A percentile compares a stretch with the other conserved stretches of the same genome.
phyloP scores from a whole-genome alignment of 352 stramenopile genomes.

The Phytophthora sansomeana region DNA sequence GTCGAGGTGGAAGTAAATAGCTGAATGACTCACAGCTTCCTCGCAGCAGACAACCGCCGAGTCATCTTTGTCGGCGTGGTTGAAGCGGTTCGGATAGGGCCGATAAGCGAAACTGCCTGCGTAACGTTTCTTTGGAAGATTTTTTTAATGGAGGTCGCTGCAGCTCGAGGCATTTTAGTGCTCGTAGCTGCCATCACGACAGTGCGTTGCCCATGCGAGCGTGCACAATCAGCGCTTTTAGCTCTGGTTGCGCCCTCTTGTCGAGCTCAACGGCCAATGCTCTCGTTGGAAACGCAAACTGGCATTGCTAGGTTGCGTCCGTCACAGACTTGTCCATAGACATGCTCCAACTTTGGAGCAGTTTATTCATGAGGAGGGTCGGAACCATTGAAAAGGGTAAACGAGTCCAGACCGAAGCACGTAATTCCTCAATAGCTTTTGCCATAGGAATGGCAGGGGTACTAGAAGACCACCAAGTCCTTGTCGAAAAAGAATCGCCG shows the following conservation, averaged over 20 bases:
- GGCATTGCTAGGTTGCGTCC: too few relatives aligned
- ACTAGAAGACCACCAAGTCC: background rate
- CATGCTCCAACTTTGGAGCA: too few relatives aligned
- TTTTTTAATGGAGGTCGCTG: conserved; percentile 17
- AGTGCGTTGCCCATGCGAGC: background rate
- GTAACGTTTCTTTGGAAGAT: conserved; percentile 23
- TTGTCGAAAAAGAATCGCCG: background rate
- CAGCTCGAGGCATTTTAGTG: background rate
- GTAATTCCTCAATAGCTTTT: too few relatives aligned
- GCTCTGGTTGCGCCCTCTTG: conserved; percentile 14
- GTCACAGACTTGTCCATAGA: background rate
- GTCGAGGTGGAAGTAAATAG: conserved; percentile 16
- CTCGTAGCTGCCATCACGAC: background rate
- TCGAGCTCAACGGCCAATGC: conserved; percentile 16
- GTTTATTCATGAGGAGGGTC: too few relatives aligned
- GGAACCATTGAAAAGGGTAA: too few relatives aligned
- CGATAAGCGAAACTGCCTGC: conserved; percentile 19
- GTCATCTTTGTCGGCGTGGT: conserved; percentile 23
- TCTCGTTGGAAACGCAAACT: conserved; percentile 10
- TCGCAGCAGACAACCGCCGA: background rate
- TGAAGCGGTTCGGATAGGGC: conserved; percentile 17
- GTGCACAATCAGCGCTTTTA: background rate
- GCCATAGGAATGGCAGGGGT: too few relatives aligned
- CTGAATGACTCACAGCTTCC: conserved; percentile 10
- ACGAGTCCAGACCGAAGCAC: too few relatives aligned